Percentiles rank a stretch among this genome's conserved stretches.
Conservation (phyloP, 2,329 filamentous ascomycete genomes). For the Elsinoe ampelina region DNA sequence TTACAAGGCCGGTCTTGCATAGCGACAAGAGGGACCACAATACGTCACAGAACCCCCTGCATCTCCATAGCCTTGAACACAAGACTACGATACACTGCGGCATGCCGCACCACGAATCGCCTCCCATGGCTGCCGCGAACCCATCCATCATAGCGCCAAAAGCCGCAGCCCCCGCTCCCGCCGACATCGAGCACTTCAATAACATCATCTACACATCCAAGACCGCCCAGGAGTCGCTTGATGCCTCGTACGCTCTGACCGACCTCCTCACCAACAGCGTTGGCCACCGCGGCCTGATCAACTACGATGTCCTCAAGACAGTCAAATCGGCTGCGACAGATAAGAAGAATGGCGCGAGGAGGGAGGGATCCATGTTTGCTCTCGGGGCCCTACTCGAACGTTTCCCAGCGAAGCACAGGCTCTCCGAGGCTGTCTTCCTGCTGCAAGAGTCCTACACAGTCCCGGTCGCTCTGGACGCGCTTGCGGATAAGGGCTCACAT, state of each 20-base stretch:
- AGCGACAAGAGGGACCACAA: neutral
- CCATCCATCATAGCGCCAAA: conserved; percentile 39
- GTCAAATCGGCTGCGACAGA: conserved; percentile 72
- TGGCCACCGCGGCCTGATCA: conserved; percentile 52
- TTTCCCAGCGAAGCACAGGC: conserved; percentile 65
- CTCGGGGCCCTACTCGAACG: conserved; percentile 89
- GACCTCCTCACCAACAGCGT: conserved; percentile 56
- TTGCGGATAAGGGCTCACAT: conserved; percentile 81
- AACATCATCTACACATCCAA: conserved; percentile 40
- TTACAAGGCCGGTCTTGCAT: too few relatives aligned
- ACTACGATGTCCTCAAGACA: conserved; percentile 53
- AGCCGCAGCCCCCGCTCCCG: conserved; percentile 35
- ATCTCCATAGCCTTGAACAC: neutral
- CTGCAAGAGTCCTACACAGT: conserved; percentile 71
- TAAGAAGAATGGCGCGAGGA: conserved; percentile 80
- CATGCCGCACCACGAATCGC: conserved; percentile 45
- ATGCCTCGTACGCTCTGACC: conserved; percentile 56
- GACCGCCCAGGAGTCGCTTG: conserved; percentile 47
- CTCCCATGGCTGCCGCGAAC: conserved; percentile 33
- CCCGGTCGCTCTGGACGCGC: conserved; percentile 64
- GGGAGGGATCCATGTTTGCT: conserved; percentile 91
- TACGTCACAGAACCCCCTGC: neutral
- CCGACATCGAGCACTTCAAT: conserved; percentile 37
- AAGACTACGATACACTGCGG: neutral
- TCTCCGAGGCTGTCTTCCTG: conserved; percentile 73